Evolutionary conservation across 352 stramenopile genomes (phyloP).

Genomic region (Phytophthora ohioensis): DNA sequence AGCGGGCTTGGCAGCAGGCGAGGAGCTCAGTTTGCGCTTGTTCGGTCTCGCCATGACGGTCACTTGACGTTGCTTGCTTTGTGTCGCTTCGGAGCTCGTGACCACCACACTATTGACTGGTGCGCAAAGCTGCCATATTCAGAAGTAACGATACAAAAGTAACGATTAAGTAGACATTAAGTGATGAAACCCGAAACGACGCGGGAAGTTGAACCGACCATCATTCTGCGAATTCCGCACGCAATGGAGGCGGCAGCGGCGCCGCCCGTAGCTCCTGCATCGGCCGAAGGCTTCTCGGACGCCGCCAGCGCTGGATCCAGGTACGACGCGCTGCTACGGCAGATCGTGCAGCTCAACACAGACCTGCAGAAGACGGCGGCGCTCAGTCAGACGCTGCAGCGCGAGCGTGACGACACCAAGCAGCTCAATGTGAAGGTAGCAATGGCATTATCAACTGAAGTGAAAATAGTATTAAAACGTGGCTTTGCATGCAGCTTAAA

Average conservation of each 20-base stretch:
- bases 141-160: constrained; percentile 24
- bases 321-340: constrained; percentile 79
- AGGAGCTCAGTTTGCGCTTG: constrained; percentile 63
- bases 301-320: constrained; percentile 26
- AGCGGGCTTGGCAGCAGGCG: constrained; percentile 13
- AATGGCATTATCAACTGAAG: neutral
- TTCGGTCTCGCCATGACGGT: constrained; percentile 56
- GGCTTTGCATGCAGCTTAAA: constrained; percentile 50
- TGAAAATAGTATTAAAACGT: neutral
- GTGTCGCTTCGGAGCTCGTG: constrained; percentile 46
- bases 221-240: constrained; percentile 32
- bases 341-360: constrained; percentile 88
- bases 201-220: constrained; percentile 40
- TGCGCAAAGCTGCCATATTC: constrained; percentile 31
- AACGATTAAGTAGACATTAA: constrained; percentile 12
- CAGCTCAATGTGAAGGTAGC: constrained; percentile 67
- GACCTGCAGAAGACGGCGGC: constrained; percentile 86
- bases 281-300: constrained; percentile 14
- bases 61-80: constrained; percentile 29
- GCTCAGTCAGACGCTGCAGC: constrained; percentile 81
- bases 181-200: constrained; percentile 13
- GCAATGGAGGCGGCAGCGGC: constrained; percentile 19
- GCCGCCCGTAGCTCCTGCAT: constrained; percentile 1
- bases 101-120: constrained; percentile 52
- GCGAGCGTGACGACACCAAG: constrained; percentile 75